Evolutionary conservation across 2,329 filamentous ascomycete species (phyloP).

Genomic region (Helotiales sp.): DNA sequence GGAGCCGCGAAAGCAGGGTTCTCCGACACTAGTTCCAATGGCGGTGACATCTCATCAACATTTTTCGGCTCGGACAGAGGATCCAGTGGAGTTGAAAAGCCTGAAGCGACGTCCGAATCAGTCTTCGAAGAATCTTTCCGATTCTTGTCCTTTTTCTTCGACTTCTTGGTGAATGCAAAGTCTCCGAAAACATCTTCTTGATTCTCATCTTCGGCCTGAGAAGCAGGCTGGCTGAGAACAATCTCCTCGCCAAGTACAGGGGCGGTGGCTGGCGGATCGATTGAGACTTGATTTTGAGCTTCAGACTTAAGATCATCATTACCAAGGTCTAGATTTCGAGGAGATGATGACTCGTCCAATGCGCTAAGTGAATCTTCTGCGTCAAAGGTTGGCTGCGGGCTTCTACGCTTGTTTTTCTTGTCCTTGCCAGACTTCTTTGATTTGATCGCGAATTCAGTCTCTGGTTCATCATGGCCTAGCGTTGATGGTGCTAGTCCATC

Average conservation of each 20-base stretch:
- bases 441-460: neutral
- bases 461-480: neutral
- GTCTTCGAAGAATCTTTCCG: slow-evolving; percentile 11
- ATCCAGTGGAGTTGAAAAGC: slow-evolving; percentile 8
- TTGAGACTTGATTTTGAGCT: neutral
- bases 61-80: slow-evolving; percentile 7
- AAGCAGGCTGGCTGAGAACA: neutral
- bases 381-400: neutral
- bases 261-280: neutral
- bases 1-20: neutral
- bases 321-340: neutral
- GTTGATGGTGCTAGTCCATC: neutral
- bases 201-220: slow-evolving; percentile 1
- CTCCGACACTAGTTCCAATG: neutral
- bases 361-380: neutral
- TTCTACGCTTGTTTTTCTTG: slow-evolving; percentile 8
- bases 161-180: slow-evolving; percentile 20
- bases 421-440: slow-evolving; percentile 16
- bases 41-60: slow-evolving; percentile 4
- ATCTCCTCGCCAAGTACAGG: neutral
- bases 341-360: neutral
- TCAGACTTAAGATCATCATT: neutral
- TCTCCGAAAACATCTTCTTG: slow-evolving; percentile 21
- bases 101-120: slow-evolving; percentile 16
- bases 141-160: slow-evolving; percentile 27